Evolutionary conservation across 2,329 filamentous ascomycete species (phyloP).

Genomic region (Neofusicoccum umdonicola): DNA sequence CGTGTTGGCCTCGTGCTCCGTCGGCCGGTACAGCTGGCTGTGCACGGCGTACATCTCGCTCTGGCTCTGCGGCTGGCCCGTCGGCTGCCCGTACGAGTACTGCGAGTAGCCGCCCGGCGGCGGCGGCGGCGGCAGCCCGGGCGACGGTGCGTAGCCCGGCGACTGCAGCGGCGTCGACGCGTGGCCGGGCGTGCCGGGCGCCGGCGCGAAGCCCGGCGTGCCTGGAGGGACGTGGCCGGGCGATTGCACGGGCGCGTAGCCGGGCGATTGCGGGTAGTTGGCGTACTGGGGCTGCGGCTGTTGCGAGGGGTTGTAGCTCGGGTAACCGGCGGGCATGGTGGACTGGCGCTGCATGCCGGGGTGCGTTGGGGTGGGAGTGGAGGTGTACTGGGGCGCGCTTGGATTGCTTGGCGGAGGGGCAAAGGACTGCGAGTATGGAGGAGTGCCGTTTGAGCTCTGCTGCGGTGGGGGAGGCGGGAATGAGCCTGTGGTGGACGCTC

Average conservation of each 20-base stretch:
- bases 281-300: slow-evolving; percentile 34
- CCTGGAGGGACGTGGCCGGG: slow-evolving; percentile 22
- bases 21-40: slow-evolving; percentile 68
- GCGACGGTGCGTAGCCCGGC: slow-evolving; percentile 32
- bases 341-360: slow-evolving; percentile 31
- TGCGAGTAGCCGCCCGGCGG: slow-evolving; percentile 58
- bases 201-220: slow-evolving; percentile 19
- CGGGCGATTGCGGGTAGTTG: slow-evolving; percentile 35
- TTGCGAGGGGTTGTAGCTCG: slow-evolving; percentile 4
- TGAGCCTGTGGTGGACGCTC: slow-evolving; percentile 34
- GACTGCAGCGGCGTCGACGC: slow-evolving; percentile 29
- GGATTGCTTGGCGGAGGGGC: slow-evolving; percentile 34
- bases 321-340: slow-evolving; percentile 25
- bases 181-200: slow-evolving; percentile 14
- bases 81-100: slow-evolving; percentile 44
- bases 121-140: slow-evolving; percentile 33
- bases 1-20: slow-evolving; percentile 55
- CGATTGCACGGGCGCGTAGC: slow-evolving; percentile 27
- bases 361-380: slow-evolving; percentile 23
- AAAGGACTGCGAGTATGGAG: slow-evolving; percentile 32
- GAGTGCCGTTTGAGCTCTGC: slow-evolving; percentile 17
- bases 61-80: background rate
- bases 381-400: slow-evolving; percentile 25
- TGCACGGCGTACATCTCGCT: slow-evolving; percentile 57
- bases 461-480: slow-evolving; percentile 31